Conservation (phyloP, 1,284 basidiomycete genomes). For the Peniophora sp. region DNA sequence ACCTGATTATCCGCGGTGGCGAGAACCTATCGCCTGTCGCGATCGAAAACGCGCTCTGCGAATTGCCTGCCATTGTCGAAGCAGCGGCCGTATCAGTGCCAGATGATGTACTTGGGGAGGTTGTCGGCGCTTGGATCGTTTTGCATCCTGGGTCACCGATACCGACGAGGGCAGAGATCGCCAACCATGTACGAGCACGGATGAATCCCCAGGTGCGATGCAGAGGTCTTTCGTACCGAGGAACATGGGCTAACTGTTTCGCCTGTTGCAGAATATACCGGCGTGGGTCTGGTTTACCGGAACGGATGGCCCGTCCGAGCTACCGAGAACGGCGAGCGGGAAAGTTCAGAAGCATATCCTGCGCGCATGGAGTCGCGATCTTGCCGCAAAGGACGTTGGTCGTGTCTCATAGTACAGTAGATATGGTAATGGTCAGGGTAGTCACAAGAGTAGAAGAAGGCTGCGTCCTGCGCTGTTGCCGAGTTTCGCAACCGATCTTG, state of each 20-base stretch:
- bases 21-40: conserved; percentile 85
- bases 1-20: conserved; percentile 84
- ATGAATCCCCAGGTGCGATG: conserved; percentile 78
- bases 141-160: conserved; percentile 30
- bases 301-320: conserved; percentile 51
- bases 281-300: conserved; percentile 79
- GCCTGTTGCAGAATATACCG: conserved; percentile 53
- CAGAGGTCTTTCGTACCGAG: too few species aligned
- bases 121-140: conserved; percentile 73
- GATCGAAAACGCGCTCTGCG: conserved; percentile 73
- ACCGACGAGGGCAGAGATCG: conserved; percentile 44
- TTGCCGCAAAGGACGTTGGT: conserved; percentile 29
- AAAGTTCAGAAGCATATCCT: conserved; percentile 81
- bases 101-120: conserved; percentile 64
- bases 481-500: too few species aligned
- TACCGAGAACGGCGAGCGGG: conserved; percentile 84
- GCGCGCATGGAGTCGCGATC: conserved; percentile 44
- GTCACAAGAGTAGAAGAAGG: too few species aligned
- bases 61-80: conserved; percentile 58
- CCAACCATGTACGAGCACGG: conserved; percentile 38
- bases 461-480: too few species aligned
- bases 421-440: too few species aligned
- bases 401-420: background rate
- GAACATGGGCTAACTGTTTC: background rate
- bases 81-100: conserved; percentile 73